Evolutionary conservation across 441 rosid genomes (phyloP).

Genomic region (Populus hybrid): DNA sequence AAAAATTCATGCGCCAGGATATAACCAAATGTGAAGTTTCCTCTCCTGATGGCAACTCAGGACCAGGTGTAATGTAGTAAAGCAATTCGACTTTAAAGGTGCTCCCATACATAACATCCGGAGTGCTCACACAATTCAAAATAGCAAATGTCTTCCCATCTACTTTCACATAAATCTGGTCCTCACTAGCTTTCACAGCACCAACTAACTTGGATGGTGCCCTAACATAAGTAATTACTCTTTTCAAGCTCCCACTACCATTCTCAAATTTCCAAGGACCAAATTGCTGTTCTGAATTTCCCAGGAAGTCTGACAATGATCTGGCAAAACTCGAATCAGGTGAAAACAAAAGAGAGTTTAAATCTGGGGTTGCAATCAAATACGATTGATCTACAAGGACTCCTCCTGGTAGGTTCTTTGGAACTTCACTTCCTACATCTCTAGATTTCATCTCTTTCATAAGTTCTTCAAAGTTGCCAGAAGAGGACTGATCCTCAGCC

Average conservation of each 20-base stretch:
- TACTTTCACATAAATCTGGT: constrained; percentile 73
- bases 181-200: constrained; percentile 87
- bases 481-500: constrained; percentile 49
- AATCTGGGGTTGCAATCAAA: constrained; percentile 55
- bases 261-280: constrained; percentile 79
- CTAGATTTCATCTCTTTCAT: constrained; percentile 62
- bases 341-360: constrained; percentile 63
- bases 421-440: constrained; percentile 62
- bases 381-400: constrained; percentile 72
- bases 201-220: constrained; percentile 74
- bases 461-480: constrained; percentile 56
- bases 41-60: constrained; percentile 81
- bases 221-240: constrained; percentile 67
- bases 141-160: constrained; percentile 71
- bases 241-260: constrained; percentile 55
- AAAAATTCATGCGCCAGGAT: constrained; percentile 86
- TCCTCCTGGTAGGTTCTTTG: constrained; percentile 78
- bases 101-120: constrained; percentile 84
- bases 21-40: constrained; percentile 65
- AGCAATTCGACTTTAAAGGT: constrained; percentile 75
- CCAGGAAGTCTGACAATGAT: constrained; percentile 64
- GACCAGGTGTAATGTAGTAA: constrained; percentile 76
- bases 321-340: constrained; percentile 63
- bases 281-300: constrained; percentile 70
- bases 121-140: constrained; percentile 65